These are phyloP conservation scores for Helicostylum pulchrum DNA, from an alignment of 192 early-diverging fungal species.

Conservation along the genomic window DNA sequence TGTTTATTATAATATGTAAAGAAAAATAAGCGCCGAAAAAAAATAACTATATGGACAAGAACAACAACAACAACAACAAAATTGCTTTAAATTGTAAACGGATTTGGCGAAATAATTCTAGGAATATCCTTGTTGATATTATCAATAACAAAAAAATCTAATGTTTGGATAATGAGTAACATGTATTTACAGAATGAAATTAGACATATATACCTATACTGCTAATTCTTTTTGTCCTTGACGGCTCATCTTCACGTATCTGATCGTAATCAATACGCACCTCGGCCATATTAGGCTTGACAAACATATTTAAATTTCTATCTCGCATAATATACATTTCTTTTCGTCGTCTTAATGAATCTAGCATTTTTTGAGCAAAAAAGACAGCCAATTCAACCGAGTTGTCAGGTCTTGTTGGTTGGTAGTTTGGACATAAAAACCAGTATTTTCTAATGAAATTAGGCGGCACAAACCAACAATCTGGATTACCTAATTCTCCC, in stretches of 20 bases:
- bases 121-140: neutral
- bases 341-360: constrained; percentile 18
- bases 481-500: constrained; percentile 26
- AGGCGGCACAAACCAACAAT: constrained; percentile 34
- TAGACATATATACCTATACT: neutral
- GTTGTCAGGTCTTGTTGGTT: constrained; percentile 25
- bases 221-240: constrained; percentile 1
- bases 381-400: constrained; percentile 23
- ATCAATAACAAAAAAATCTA: constrained; percentile 4
- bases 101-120: constrained; percentile 7
- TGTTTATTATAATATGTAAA: too few relatives aligned
- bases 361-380: constrained; percentile 13
- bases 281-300: neutral
- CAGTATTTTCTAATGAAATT: constrained; percentile 28
- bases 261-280: neutral
- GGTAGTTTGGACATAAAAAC: constrained; percentile 27
- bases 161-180: neutral
- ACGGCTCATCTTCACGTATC: neutral
- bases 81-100: constrained; percentile 7
- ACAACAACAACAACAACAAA: neutral
- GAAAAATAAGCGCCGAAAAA: too few relatives aligned
- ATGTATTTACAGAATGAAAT: neutral
- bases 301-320: constrained; percentile 13
- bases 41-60: too few relatives aligned
- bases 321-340: constrained; percentile 28